phyloP scores from a whole-genome alignment of 352 stramenopile genomes.

The Globisporangium yorkense region DNA sequence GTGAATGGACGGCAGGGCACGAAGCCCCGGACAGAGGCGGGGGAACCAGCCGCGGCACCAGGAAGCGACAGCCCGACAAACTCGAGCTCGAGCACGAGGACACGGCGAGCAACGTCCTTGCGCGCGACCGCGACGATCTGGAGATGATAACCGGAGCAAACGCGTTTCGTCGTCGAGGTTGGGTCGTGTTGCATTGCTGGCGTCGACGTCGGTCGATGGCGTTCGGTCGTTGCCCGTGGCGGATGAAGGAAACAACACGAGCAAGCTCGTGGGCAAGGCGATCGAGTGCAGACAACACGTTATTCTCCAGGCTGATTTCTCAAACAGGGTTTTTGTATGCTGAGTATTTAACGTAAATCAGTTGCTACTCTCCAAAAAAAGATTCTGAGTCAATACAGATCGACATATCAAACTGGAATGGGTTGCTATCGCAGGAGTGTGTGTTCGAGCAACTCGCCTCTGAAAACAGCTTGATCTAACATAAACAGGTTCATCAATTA shows the following conservation, averaged over 20 bases:
- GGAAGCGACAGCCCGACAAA: constrained; percentile 4
- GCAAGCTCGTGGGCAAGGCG: too few species aligned
- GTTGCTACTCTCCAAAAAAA: neutral
- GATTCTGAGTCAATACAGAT: neutral
- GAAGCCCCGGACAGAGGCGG: constrained; percentile 10
- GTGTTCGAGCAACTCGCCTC: neutral
- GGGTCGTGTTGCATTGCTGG: neutral
- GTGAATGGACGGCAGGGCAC: constrained; percentile 5
- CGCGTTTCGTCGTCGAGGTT: neutral
- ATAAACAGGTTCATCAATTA: too few species aligned
- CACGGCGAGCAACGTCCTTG: constrained; percentile 9
- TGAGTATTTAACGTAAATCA: neutral
- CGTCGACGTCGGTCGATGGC: too few species aligned
- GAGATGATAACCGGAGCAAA: constrained; percentile 1
- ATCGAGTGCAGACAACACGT: neutral
- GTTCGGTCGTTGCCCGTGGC: neutral
- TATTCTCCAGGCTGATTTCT: neutral
- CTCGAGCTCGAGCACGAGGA: neutral
- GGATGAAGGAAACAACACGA: too few species aligned
- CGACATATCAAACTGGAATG: neutral
- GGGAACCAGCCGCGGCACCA: neutral
- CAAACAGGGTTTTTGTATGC: neutral
- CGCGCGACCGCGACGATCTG: neutral
- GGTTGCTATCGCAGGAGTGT: neutral
- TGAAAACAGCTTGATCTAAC: neutral